Percentiles rank a stretch among this genome's conserved stretches.
These are phyloP conservation scores for Kregervanrija fluxuum DNA, from an alignment of 805 yeast species.

Conservation along the genomic window DNA sequence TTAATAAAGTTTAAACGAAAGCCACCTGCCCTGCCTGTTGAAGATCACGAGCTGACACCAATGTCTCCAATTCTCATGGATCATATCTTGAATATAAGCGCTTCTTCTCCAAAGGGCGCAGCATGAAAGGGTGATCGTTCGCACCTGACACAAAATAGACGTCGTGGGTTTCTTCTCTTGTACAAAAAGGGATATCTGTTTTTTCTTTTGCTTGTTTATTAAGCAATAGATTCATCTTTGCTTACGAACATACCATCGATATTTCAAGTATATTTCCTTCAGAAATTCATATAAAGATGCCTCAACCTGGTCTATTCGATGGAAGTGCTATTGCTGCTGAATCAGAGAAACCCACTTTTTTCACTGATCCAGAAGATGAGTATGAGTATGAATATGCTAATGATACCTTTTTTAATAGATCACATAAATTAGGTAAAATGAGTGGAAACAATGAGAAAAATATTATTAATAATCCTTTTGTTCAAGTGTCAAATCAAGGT, in stretches of 20 bases:
- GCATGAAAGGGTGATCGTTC: too few relatives aligned
- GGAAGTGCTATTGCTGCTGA: neutral
- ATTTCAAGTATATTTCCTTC: neutral
- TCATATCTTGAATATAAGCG: too few relatives aligned
- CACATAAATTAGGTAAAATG: too few relatives aligned
- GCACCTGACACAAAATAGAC: too few relatives aligned
- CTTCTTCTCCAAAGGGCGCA: too few relatives aligned
- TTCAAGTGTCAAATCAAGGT: too few relatives aligned
- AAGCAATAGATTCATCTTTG: too few relatives aligned
- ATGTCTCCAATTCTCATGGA: slow-evolving; percentile 1
- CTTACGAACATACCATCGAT: neutral
- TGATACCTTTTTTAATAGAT: neutral
- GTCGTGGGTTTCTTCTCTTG: too few relatives aligned
- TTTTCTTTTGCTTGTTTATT: too few relatives aligned
- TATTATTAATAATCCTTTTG: too few relatives aligned
- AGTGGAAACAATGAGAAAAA: too few relatives aligned
- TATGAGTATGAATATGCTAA: neutral
- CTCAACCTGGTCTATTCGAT: neutral
- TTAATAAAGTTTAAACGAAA: neutral
- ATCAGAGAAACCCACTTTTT: slow-evolving; percentile 11
- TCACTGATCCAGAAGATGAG: slow-evolving; percentile 16
- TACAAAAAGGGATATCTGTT: too few relatives aligned
- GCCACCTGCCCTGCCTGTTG: neutral
- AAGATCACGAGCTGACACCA: neutral
- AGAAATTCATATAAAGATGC: neutral